These are phyloP conservation scores for Microdochium nivale DNA, from an alignment of 2,329 filamentous ascomycete species.

Conservation along the genomic window DNA sequence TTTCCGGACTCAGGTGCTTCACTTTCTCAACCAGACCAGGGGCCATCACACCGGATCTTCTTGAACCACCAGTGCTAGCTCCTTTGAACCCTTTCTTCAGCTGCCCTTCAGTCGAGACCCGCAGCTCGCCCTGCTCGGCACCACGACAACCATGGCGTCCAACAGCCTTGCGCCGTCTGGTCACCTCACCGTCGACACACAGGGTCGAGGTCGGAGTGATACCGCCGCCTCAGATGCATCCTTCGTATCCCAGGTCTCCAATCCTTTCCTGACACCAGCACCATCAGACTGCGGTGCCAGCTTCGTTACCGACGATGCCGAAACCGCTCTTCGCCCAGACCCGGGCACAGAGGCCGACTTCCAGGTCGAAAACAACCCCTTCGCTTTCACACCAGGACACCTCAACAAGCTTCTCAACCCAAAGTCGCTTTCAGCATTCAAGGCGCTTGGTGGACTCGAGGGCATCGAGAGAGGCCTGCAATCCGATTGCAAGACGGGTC, in stretches of 20 bases:
- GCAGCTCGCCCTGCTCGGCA: background rate
- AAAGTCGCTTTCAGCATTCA: slow-evolving; percentile 62
- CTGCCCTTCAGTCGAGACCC: background rate
- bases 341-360: slow-evolving; percentile 65
- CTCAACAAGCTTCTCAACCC: slow-evolving; percentile 68
- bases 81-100: background rate
- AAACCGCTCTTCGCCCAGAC: slow-evolving; percentile 54
- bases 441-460: slow-evolving; percentile 59
- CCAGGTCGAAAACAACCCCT: slow-evolving; percentile 58
- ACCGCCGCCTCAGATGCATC: slow-evolving; percentile 5
- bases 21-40: background rate
- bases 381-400: slow-evolving; percentile 66
- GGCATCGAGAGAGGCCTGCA: slow-evolving; percentile 64
- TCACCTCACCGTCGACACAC: background rate
- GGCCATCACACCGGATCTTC: background rate
- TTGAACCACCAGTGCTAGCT: background rate
- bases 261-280: slow-evolving; percentile 21
- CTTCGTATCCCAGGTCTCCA: slow-evolving; percentile 19
- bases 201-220: background rate
- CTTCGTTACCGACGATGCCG: slow-evolving; percentile 14
- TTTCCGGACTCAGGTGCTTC: background rate
- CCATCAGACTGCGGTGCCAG: slow-evolving; percentile 20
- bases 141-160: background rate
- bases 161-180: background rate
- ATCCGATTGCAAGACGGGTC: slow-evolving; percentile 51